phyloP scores from a whole-genome alignment of 345 rosid genomes.

The Populus tremula region DNA sequence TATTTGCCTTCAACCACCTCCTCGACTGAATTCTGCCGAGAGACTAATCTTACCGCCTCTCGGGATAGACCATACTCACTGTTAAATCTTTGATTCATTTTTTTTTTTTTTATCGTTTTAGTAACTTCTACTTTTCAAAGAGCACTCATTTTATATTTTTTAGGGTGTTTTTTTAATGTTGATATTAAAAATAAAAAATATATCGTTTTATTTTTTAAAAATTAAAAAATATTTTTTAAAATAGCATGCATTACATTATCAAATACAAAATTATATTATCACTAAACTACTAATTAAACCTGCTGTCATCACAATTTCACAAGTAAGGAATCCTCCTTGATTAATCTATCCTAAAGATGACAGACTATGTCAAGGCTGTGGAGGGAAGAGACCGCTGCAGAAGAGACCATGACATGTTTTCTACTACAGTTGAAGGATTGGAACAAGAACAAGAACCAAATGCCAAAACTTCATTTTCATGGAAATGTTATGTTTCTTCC shows the following conservation, averaged over 20 bases:
- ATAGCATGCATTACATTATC: too few relatives aligned
- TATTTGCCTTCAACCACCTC: background rate
- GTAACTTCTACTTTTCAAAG: too few relatives aligned
- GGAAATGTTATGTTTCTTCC: background rate
- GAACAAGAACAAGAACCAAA: background rate
- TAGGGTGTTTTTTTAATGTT: too few relatives aligned
- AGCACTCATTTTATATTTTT: too few relatives aligned
- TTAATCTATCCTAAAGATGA: background rate
- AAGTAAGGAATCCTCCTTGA: too few relatives aligned
- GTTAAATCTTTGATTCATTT: background rate
- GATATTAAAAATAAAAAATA: too few relatives aligned
- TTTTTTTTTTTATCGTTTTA: too few relatives aligned
- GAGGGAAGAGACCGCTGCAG: background rate
- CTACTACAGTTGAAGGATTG: background rate
- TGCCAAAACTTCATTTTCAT: conserved; percentile 6
- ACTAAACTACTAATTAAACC: background rate
- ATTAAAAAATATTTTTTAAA: too few relatives aligned
- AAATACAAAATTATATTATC: too few relatives aligned
- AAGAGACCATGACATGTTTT: background rate
- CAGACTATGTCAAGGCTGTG: background rate
- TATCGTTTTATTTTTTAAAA: too few relatives aligned
- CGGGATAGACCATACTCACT: background rate
- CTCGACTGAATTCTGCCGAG: background rate
- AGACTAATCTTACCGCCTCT: background rate
- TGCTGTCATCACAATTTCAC: background rate